A percentile compares a stretch with the other conserved stretches of the same genome.
Conservation (phyloP, 192 early-diverging fungal species). For the Linnemannia elongata region DNA sequence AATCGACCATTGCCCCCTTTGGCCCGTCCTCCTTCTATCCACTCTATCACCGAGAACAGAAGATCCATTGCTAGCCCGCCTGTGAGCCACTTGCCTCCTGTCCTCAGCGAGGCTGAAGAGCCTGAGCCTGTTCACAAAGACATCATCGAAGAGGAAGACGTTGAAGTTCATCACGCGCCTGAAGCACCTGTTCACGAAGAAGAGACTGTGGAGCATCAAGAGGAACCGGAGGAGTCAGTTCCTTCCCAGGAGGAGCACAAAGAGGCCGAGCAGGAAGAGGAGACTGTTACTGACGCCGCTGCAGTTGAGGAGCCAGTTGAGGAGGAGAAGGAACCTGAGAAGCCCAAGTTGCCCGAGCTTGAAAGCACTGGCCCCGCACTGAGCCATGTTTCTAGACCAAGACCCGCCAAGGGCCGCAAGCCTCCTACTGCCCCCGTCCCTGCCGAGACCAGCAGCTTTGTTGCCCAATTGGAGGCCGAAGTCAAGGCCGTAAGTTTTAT, state of each 20-base stretch:
- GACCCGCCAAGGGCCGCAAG: conserved; percentile 53
- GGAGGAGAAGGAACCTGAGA: conserved; percentile 50
- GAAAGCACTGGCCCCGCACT: conserved; percentile 39
- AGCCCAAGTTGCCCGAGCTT: conserved; percentile 52
- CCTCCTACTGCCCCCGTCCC: conserved; percentile 42
- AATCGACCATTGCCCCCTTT: conserved; percentile 46
- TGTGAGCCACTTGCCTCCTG: conserved; percentile 22
- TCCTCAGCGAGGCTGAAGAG: conserved; percentile 23
- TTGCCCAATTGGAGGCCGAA: conserved; percentile 48
- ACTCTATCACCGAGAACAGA: conserved; percentile 33
- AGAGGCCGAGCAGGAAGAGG: conserved; percentile 9
- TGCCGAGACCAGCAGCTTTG: conserved; percentile 45
- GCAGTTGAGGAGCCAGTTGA: conserved; percentile 1
- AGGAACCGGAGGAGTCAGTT: background rate
- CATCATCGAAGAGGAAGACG: background rate
- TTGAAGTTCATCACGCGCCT: background rate
- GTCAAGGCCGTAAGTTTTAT: conserved; percentile 50
- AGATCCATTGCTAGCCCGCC: conserved; percentile 19
- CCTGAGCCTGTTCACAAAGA: background rate
- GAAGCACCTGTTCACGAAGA: background rate
- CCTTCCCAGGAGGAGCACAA: background rate
- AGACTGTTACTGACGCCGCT: background rate
- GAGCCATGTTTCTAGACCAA: conserved; percentile 42
- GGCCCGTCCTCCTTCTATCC: conserved; percentile 55
- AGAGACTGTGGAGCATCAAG: conserved; percentile 12